Conservation (phyloP, 1,284 basidiomycete genomes). For the Leccinum pallidistipes region DNA sequence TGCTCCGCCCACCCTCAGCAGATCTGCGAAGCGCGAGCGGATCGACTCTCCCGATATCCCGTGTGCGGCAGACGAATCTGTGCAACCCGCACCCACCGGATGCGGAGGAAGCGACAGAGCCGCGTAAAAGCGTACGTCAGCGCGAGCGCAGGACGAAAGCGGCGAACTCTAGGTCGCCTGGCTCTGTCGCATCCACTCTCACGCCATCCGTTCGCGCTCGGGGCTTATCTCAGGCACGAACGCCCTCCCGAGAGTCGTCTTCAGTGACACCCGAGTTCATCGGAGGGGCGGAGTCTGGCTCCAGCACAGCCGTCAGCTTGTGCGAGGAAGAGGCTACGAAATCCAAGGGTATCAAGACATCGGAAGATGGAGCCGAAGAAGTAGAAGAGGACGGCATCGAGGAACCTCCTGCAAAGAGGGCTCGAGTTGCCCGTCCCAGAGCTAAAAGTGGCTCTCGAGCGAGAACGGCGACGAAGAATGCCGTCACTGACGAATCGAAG, state of each 20-base stretch:
- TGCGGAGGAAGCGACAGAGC: conserved; percentile 24
- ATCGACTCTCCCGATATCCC: conserved; percentile 21
- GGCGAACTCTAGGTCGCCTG: conserved; percentile 21
- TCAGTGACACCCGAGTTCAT: conserved; percentile 30
- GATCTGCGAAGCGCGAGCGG: conserved; percentile 23
- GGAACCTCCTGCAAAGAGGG: conserved; percentile 19
- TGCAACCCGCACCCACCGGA: conserved; percentile 19
- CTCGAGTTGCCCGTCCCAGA: conserved; percentile 23
- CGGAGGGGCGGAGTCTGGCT: conserved; percentile 31
- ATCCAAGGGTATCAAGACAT: conserved; percentile 15
- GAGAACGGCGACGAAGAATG: conserved; percentile 20
- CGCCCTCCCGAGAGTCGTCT: conserved; percentile 24
- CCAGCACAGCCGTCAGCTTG: conserved; percentile 35
- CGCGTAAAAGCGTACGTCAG: conserved; percentile 33
- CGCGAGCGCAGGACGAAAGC: conserved; percentile 28
- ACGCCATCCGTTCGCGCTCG: conserved; percentile 30
- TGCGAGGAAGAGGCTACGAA: conserved; percentile 31
- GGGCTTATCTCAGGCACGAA: conserved; percentile 22
- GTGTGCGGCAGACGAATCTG: conserved; percentile 10
- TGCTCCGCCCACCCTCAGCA: conserved; percentile 6
- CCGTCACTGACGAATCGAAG: conserved; percentile 15
- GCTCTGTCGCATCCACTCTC: conserved; percentile 32
- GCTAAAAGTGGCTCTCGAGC: conserved; percentile 27
- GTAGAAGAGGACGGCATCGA: conserved; percentile 19
- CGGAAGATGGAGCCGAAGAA: conserved; percentile 16